These are phyloP conservation scores for Cadophora luteo-olivacea DNA, from an alignment of 2,329 filamentous ascomycete species.

Conservation along the genomic window DNA sequence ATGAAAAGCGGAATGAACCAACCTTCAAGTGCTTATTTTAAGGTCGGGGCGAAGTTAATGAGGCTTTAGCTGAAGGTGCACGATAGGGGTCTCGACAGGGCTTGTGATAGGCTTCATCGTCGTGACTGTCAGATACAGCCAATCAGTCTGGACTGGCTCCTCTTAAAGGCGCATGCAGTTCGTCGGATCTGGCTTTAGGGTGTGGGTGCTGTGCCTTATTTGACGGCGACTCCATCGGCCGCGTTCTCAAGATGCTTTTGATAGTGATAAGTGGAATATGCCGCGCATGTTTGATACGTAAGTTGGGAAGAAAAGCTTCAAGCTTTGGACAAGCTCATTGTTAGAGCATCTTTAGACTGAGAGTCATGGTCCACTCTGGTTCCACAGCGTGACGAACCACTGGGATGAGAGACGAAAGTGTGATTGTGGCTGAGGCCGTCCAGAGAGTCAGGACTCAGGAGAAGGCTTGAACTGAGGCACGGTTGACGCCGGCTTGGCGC, in stretches of 20 bases:
- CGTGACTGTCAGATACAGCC: neutral
- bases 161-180: neutral
- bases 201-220: constrained; percentile 3
- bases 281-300: constrained; percentile 8
- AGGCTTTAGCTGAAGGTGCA: constrained; percentile 16
- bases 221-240: neutral
- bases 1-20: neutral
- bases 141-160: neutral
- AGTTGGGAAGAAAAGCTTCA: constrained; percentile 3
- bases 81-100: constrained; percentile 19
- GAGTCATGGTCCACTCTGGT: neutral
- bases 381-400: neutral
- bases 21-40: constrained; percentile 19
- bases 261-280: neutral
- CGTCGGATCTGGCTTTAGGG: neutral
- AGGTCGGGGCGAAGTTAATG: constrained; percentile 15
- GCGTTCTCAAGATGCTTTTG: neutral
- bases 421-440: neutral
- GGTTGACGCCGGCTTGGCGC: constrained; percentile 7
- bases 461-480: neutral
- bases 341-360: neutral
- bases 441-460: neutral
- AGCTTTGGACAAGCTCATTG: constrained; percentile 9
- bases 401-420: neutral
- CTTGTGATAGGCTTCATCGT: constrained; percentile 14